Percentiles rank a stretch among this genome's conserved stretches.
Conservation (phyloP, 2,329 filamentous ascomycete species). For the Penicillium sclerotiorum region DNA sequence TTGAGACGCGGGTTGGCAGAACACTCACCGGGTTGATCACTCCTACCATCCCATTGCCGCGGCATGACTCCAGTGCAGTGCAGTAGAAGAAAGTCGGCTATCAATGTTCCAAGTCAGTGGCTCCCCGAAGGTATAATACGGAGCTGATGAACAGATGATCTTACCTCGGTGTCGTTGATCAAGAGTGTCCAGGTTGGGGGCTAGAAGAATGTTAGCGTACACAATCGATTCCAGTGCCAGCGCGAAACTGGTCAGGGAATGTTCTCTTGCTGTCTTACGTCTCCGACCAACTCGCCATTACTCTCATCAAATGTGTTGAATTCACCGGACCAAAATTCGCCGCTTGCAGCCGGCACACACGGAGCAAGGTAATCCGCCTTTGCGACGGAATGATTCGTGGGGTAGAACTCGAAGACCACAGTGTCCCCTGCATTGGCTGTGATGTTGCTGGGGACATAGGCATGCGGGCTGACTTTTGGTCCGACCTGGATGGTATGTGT, state of each 20-base stretch:
- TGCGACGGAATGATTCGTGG: constrained; percentile 65
- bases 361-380: constrained; percentile 61
- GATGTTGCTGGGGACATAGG: constrained; percentile 33
- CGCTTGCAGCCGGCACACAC: constrained; percentile 58
- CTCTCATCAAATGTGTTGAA: constrained; percentile 53
- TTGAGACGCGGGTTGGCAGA: too few species aligned
- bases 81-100: constrained; percentile 71
- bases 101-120: too few species aligned
- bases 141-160: too few species aligned
- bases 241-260: too few species aligned
- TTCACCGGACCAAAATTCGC: constrained; percentile 34
- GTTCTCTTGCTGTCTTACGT: too few species aligned
- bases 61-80: constrained; percentile 67
- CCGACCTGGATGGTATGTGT: constrained; percentile 42
- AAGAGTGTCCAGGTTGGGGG: constrained; percentile 42
- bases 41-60: constrained; percentile 70
- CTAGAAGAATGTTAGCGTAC: constrained; percentile 15
- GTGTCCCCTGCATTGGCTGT: constrained; percentile 35
- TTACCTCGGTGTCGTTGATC: constrained; percentile 61
- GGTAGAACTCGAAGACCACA: constrained; percentile 63
- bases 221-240: constrained; percentile 11
- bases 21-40: constrained; percentile 68
- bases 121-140: too few species aligned
- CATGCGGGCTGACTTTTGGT: constrained; percentile 32
- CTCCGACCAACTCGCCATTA: constrained; percentile 45